Evolutionary conservation across 1,139 yeast genomes (phyloP).

Genomic region (Meyerozyma carpophila): DNA sequence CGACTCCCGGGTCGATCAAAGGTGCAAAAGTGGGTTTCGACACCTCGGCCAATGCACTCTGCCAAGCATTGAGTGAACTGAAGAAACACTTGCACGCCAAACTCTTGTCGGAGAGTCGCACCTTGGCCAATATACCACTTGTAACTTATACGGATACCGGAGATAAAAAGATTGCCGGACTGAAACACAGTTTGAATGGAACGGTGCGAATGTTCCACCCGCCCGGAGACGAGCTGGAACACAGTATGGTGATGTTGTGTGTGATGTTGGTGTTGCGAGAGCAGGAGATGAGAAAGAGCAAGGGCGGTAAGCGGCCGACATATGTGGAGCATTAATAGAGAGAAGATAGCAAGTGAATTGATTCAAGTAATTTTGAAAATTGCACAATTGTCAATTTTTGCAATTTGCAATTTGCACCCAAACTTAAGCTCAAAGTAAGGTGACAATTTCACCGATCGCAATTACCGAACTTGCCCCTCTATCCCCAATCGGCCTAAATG

Average conservation of each 20-base stretch:
- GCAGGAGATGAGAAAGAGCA: slow-evolving; percentile 33
- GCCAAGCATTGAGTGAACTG: slow-evolving; percentile 8
- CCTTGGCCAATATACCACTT: slow-evolving; percentile 25
- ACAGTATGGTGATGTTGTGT: slow-evolving; percentile 23
- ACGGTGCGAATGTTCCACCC: slow-evolving; percentile 24
- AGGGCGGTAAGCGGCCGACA: slow-evolving; percentile 26
- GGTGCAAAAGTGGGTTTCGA: slow-evolving; percentile 10
- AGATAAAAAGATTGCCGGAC: slow-evolving; percentile 17
- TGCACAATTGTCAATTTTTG: background rate
- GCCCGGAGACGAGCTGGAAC: slow-evolving; percentile 11
- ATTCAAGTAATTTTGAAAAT: too few species aligned
- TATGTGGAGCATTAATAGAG: background rate
- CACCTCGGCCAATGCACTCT: slow-evolving; percentile 4
- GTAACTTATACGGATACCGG: slow-evolving; percentile 28
- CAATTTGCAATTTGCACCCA: too few species aligned
- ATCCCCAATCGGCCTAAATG: too few species aligned
- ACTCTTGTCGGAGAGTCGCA: slow-evolving; percentile 9
- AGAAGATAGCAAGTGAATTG: too few species aligned
- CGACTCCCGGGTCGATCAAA: slow-evolving; percentile 6
- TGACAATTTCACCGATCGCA: too few species aligned
- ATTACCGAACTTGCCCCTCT: too few species aligned
- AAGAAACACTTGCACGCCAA: slow-evolving; percentile 8
- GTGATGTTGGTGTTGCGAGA: slow-evolving; percentile 32
- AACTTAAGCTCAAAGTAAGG: too few species aligned
- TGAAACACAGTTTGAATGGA: slow-evolving; percentile 23